These are phyloP conservation scores for Smallanthus sonchifolius DNA, from an alignment of 129 eudicot species.

Conservation along the genomic window DNA sequence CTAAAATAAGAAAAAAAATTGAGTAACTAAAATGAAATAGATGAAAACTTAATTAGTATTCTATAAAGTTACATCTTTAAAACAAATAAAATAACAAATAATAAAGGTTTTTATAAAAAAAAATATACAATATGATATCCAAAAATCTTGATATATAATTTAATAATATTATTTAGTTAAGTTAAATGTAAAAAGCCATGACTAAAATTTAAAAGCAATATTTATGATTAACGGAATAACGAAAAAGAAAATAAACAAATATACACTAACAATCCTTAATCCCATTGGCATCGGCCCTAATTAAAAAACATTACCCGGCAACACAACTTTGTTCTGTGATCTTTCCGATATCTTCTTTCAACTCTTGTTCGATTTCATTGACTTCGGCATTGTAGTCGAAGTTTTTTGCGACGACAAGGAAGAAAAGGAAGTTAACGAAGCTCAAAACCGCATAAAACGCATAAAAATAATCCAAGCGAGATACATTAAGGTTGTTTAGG, in stretches of 20 bases:
- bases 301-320: no score
- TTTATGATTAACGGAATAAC: background rate
- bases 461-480: conserved; percentile 56
- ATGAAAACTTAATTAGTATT: no score
- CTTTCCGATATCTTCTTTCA: conserved; percentile 17
- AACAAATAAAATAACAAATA: no score
- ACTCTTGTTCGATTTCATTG: conserved; percentile 15
- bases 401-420: conserved; percentile 38
- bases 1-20: no score
- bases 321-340: background rate
- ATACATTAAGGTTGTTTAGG: conserved; percentile 47
- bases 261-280: no score
- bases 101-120: no score
- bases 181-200: background rate
- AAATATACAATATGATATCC: no score
- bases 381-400: conserved; percentile 40
- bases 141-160: background rate
- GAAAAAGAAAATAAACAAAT: background rate
- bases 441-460: conserved; percentile 51
- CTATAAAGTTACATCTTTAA: no score
- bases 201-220: background rate
- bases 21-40: no score
- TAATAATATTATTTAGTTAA: background rate
- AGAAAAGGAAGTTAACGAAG: conserved; percentile 48
- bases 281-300: no score